Base-by-base conservation (phyloP, 2,329 filamentous ascomycete genomes). In the Allantophomopsis cytisporea region DNA sequence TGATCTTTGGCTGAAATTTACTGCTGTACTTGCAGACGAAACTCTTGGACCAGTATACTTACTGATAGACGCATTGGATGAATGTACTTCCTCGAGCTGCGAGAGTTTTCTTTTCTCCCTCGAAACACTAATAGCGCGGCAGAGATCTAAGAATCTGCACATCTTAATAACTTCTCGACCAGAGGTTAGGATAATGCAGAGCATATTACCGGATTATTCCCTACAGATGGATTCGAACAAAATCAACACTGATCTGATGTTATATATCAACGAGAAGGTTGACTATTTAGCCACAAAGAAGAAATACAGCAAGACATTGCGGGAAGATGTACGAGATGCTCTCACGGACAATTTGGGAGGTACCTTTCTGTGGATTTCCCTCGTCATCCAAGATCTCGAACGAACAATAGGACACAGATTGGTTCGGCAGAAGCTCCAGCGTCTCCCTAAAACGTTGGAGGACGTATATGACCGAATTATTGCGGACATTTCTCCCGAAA, bases 311-410 rank as follows among this genome's bases (percentile, higher is more conserved):
- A 14, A 38, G 11, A 31, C 21, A 33, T 40, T 14, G 23, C 42
- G 31, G 17, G 35, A 13, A 5, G 18, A 35, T 13, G 36, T 41
- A 31, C 47, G 8, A 23, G 44, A 38, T 21, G 31, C 17, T 15
- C 40, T 56, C 5, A 36, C 45, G 0, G 18, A 42, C 39, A 38
- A 46, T 4, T 40, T 52, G 14, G 45, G 53, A 33, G 52, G 52
- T 6, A 57, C 52, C 5, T 57, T 56, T 23, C 42, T 57, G 7
- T 58, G 52, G 54, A 46, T 50, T 12, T 39, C 35, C 16, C 38
- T 42, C n/a, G 41, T 47, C 13, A 40, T 42, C 5, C 40, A 43
- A 31, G 38, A 46, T 31, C 39, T 54, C 32, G 18, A 20, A 20
- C 4, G 18, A 20, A 20, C 18, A 20, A 4, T 7, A 20, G 18